A percentile compares a stretch with the other conserved stretches of the same genome.
These are phyloP conservation scores for Ascochyta clinopodiicola DNA, from an alignment of 2,329 filamentous ascomycete genomes.

Conservation along the genomic window DNA sequence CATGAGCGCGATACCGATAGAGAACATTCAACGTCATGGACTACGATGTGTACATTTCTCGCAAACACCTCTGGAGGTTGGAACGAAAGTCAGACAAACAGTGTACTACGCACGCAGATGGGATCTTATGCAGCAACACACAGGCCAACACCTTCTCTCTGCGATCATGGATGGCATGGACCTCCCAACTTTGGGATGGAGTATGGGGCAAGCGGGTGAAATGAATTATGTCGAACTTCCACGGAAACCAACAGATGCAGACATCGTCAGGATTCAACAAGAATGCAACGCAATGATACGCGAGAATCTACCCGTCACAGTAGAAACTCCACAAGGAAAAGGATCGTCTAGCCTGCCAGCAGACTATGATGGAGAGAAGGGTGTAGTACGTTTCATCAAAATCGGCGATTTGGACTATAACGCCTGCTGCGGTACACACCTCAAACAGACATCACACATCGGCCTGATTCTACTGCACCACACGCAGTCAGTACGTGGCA, in stretches of 20 bases:
- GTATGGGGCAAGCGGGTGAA: conserved; percentile 41
- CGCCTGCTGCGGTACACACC: conserved; percentile 44
- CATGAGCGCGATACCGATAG: conserved; percentile 33
- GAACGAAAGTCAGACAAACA: conserved; percentile 52
- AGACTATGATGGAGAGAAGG: conserved; percentile 43
- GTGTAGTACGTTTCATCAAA: conserved; percentile 41
- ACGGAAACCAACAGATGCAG: conserved; percentile 36
- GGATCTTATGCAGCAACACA: conserved; percentile 47
- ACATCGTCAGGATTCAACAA: conserved; percentile 34
- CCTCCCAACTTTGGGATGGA: conserved; percentile 40
- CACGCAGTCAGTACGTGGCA: conserved; percentile 38
- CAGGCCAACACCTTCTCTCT: conserved; percentile 44
- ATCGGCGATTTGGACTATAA: conserved; percentile 45
- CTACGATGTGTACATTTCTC: conserved; percentile 75
- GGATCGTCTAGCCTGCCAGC: conserved; percentile 35
- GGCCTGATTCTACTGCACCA: conserved; percentile 40
- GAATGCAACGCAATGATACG: conserved; percentile 39
- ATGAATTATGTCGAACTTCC: conserved; percentile 45
- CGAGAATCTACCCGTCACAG: conserved; percentile 36
- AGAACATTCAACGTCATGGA: conserved; percentile 48
- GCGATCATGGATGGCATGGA: conserved; percentile 42
- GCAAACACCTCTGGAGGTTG: conserved; percentile 86
- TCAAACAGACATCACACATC: conserved; percentile 43
- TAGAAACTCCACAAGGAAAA: conserved; percentile 39
- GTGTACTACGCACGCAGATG: conserved; percentile 40